A percentile compares a stretch with the other conserved stretches of the same genome.
These are phyloP conservation scores for Colletotrichum somersetense DNA, from an alignment of 2,329 filamentous ascomycete species.

Conservation along the genomic window DNA sequence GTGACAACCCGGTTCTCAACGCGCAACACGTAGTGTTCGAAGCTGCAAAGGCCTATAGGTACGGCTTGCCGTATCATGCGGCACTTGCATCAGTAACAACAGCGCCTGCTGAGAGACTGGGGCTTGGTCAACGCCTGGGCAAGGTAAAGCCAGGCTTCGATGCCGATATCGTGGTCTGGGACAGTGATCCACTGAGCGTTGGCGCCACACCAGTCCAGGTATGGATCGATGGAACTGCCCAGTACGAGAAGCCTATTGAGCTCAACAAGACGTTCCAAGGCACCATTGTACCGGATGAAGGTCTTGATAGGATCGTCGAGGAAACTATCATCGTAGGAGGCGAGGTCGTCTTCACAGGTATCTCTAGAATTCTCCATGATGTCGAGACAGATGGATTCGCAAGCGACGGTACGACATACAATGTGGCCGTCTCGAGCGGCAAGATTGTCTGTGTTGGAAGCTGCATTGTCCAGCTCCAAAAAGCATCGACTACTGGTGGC, in stretches of 20 bases:
- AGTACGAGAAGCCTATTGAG: conserved; percentile 67
- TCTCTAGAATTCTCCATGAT: conserved; percentile 64
- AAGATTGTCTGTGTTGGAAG: conserved; percentile 68
- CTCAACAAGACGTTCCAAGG: conserved; percentile 61
- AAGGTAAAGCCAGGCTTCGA: conserved; percentile 73
- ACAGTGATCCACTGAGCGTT: conserved; percentile 72
- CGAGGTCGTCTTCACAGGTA: conserved; percentile 67
- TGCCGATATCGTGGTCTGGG: conserved; percentile 73
- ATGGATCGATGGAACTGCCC: conserved; percentile 72
- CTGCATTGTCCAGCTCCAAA: conserved; percentile 60
- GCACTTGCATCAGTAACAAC: conserved; percentile 70
- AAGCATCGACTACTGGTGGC: conserved; percentile 49
- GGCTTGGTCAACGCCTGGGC: conserved; percentile 68
- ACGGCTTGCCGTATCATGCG: conserved; percentile 71
- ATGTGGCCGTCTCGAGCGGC: conserved; percentile 65
- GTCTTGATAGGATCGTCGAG: conserved; percentile 56
- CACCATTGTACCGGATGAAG: conserved; percentile 55
- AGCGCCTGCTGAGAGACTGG: conserved; percentile 69
- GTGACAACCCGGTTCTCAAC: conserved; percentile 77
- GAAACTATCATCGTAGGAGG: conserved; percentile 51
- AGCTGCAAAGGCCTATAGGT: conserved; percentile 70
- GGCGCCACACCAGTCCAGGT: conserved; percentile 72
- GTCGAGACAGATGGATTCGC: conserved; percentile 48
- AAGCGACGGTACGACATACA: conserved; percentile 54
- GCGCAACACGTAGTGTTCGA: conserved; percentile 78